Conservation (phyloP, 805 yeast genomes). For the Lachancea thermotolerans region DNA sequence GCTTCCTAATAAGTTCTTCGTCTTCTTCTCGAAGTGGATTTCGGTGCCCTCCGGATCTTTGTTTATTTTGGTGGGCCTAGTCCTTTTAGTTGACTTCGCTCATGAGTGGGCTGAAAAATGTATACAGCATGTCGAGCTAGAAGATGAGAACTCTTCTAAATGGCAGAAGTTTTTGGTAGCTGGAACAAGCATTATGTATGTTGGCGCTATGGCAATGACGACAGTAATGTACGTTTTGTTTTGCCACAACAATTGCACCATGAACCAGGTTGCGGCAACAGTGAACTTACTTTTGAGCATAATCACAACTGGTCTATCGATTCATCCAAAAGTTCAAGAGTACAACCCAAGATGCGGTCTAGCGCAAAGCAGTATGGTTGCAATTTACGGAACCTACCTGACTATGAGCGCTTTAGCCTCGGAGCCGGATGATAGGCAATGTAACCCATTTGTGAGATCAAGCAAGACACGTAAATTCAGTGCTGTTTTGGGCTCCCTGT, state of each 20-base stretch:
- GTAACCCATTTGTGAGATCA: slow-evolving; percentile 89
- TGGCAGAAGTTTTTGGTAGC: slow-evolving; percentile 82
- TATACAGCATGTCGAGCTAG: slow-evolving; percentile 81
- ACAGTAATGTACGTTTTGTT: slow-evolving; percentile 76
- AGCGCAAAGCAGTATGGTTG: slow-evolving; percentile 95
- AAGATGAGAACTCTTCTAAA: slow-evolving; percentile 47
- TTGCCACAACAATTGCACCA: slow-evolving; percentile 71
- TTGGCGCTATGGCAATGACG: slow-evolving; percentile 65
- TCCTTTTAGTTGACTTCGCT: slow-evolving; percentile 90
- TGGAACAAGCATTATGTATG: slow-evolving; percentile 82
- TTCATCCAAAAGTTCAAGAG: slow-evolving; percentile 82
- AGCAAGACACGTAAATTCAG: slow-evolving; percentile 86
- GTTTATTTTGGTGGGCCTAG: slow-evolving; percentile 83
- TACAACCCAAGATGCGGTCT: slow-evolving; percentile 91
- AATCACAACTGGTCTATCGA: slow-evolving; percentile 60
- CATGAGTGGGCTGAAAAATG: slow-evolving; percentile 99
- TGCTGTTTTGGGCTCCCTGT: slow-evolving; percentile 81
- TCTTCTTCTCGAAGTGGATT: slow-evolving; percentile 85
- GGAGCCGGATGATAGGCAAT: slow-evolving; percentile 89
- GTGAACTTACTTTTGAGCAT: slow-evolving; percentile 63
- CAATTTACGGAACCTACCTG: slow-evolving; percentile 85
- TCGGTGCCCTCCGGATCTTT: slow-evolving; percentile 79
- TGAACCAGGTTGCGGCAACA: slow-evolving; percentile 84
- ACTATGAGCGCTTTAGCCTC: slow-evolving; percentile 89
- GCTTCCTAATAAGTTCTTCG: slow-evolving; percentile 81